Percentiles rank a stretch among this genome's conserved stretches.
phyloP scores from a whole-genome alignment of 495 filamentous ascomycete species.

The Aspergillus funiculosus region DNA sequence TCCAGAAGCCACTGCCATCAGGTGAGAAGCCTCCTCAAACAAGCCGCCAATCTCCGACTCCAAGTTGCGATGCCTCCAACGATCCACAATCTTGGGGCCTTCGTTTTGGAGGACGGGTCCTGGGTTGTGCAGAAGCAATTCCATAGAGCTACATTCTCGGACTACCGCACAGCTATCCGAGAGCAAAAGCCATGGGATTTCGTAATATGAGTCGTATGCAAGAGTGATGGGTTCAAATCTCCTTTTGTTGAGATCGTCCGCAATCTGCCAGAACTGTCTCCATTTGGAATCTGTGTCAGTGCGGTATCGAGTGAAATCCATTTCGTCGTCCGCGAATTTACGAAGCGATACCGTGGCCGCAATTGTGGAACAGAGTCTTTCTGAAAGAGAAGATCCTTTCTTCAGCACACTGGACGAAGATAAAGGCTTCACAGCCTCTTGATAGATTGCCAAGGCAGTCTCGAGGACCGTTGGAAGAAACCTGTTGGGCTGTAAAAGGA shows the following conservation, averaged over 20 bases:
- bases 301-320: slow-evolving; percentile 67
- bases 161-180: slow-evolving; percentile 73
- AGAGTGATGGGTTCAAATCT: slow-evolving; percentile 73
- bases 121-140: slow-evolving; percentile 53
- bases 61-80: slow-evolving; percentile 42
- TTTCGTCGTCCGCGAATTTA: slow-evolving; percentile 53
- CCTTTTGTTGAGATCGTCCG: slow-evolving; percentile 78
- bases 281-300: slow-evolving; percentile 73
- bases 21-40: slow-evolving; percentile 35
- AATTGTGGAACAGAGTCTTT: slow-evolving; percentile 65
- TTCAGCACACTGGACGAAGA: slow-evolving; percentile 33
- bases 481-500: slow-evolving; percentile 74
- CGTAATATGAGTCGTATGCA: slow-evolving; percentile 60
- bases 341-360: slow-evolving; percentile 56
- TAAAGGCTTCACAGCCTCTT: slow-evolving; percentile 48
- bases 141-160: slow-evolving; percentile 69
- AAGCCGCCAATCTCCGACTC: slow-evolving; percentile 33
- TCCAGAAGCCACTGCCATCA: slow-evolving; percentile 54
- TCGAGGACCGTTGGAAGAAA: slow-evolving; percentile 74
- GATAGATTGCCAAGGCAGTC: slow-evolving; percentile 70
- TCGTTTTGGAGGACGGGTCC: slow-evolving; percentile 29
- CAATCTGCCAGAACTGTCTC: slow-evolving; percentile 79
- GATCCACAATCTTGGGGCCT: slow-evolving; percentile 35
- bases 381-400: slow-evolving; percentile 50
- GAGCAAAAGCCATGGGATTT: slow-evolving; percentile 75